Conservation (phyloP, 2,329 filamentous ascomycete genomes). For the Xylariomycetidae sp. region DNA sequence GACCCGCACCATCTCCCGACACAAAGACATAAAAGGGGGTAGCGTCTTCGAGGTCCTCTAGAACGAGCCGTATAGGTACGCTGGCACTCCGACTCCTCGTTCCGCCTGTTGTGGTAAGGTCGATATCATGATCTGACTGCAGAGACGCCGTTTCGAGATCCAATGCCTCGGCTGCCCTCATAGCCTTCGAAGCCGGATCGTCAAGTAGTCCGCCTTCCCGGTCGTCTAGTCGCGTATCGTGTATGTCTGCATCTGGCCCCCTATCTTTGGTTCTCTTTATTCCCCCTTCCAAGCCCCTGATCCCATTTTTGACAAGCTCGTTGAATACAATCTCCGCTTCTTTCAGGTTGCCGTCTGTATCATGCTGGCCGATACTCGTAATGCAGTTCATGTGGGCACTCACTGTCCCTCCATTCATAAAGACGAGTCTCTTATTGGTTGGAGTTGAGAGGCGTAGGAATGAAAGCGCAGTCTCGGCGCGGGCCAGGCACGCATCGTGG, state of each 20-base stretch:
- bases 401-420: constrained; percentile 55
- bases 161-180: constrained; percentile 55
- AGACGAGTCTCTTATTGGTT: constrained; percentile 50
- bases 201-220: constrained; percentile 18
- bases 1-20: too few relatives aligned
- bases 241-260: neutral
- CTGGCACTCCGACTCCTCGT: constrained; percentile 44
- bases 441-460: constrained; percentile 46
- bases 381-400: constrained; percentile 52
- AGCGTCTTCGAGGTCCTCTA: constrained; percentile 38
- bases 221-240: constrained; percentile 12
- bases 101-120: constrained; percentile 32
- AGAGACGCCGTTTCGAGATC: constrained; percentile 51
- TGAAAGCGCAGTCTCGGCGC: constrained; percentile 42
- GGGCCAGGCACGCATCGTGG: constrained; percentile 44
- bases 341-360: constrained; percentile 44
- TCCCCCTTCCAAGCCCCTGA: constrained; percentile 31
- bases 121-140: constrained; percentile 46
- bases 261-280: constrained; percentile 1
- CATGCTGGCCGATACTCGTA: constrained; percentile 46
- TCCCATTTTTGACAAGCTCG: constrained; percentile 45
- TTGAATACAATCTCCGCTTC: constrained; percentile 49
- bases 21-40: constrained; percentile 47
- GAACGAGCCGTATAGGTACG: constrained; percentile 41
- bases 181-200: constrained; percentile 50